phyloP scores from a whole-genome alignment of 2,329 filamentous ascomycete species.

The Sporothrix pallida region DNA sequence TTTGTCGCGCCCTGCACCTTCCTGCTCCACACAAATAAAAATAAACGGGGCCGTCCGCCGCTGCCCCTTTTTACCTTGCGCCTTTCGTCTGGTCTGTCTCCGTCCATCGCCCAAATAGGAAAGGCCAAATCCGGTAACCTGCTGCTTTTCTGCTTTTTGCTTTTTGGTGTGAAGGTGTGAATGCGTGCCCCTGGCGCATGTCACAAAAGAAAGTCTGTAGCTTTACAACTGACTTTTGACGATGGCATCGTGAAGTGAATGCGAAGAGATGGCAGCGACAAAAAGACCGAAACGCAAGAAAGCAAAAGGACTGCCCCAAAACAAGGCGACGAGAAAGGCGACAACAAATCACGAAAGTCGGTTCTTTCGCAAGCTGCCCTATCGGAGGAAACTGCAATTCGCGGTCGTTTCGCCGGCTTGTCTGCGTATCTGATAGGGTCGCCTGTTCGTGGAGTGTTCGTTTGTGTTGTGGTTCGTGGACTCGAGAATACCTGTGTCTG shows the following conservation, averaged over 20 bases:
- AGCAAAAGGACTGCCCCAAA: not conserved
- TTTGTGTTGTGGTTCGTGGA: too few species aligned
- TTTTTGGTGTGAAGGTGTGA: not conserved
- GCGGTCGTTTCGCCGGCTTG: conserved; percentile 1
- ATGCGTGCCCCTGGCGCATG: not conserved
- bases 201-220: too few species aligned
- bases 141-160: not conserved
- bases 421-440: conserved; percentile 10
- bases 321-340: not conserved
- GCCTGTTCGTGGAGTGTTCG: not conserved
- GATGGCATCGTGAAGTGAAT: not conserved
- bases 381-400: conserved; percentile 14
- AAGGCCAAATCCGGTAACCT: conserved; percentile 1
- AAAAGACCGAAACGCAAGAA: not conserved
- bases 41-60: conserved; percentile 4
- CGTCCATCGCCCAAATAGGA: not conserved
- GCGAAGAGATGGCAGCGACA: not conserved
- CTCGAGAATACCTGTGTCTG: not conserved
- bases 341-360: not conserved
- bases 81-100: not conserved
- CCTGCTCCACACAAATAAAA: not conserved
- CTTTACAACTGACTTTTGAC: not conserved
- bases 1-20: not conserved
- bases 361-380: not conserved
- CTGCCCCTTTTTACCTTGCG: not conserved